phyloP scores from a whole-genome alignment of 805 yeast species.

The Wickerhamomyces xylosicus region DNA sequence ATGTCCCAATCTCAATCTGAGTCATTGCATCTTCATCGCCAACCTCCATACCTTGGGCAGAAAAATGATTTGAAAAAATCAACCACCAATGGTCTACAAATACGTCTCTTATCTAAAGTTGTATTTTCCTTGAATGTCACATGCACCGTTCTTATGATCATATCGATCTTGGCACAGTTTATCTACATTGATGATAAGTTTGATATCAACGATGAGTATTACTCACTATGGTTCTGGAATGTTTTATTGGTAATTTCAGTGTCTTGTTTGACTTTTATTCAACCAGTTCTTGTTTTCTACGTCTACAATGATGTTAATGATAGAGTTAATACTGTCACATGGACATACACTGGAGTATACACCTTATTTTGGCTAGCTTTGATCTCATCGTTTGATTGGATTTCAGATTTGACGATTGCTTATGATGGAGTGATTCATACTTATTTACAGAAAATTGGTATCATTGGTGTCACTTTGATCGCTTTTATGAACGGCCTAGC shows the following conservation, averaged over 20 bases:
- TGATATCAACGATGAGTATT: not conserved
- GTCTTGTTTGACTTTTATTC: not conserved
- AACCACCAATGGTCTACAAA: not conserved
- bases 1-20: constrained; percentile 3
- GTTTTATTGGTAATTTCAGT: not conserved
- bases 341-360: constrained; percentile 3
- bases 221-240: not conserved
- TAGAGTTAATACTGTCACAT: constrained; percentile 14
- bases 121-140: constrained; percentile 4
- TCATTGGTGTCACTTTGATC: constrained; percentile 19
- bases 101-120: constrained; percentile 9
- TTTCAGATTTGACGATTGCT: constrained; percentile 12
- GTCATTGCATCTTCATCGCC: constrained; percentile 2
- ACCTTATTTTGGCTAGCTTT: constrained; percentile 11
- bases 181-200: not conserved
- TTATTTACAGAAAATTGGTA: constrained; percentile 12
- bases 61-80: constrained; percentile 1
- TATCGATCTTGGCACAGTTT: not conserved
- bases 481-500: constrained; percentile 19
- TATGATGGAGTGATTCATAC: constrained; percentile 8
- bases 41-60: constrained; percentile 7
- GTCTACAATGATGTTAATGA: constrained; percentile 9
- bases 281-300: not conserved
- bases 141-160: not conserved
- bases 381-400: constrained; percentile 10